Evolutionary conservation across 352 stramenopile species (phyloP).

Genomic region (Globisporangium viniferum): DNA sequence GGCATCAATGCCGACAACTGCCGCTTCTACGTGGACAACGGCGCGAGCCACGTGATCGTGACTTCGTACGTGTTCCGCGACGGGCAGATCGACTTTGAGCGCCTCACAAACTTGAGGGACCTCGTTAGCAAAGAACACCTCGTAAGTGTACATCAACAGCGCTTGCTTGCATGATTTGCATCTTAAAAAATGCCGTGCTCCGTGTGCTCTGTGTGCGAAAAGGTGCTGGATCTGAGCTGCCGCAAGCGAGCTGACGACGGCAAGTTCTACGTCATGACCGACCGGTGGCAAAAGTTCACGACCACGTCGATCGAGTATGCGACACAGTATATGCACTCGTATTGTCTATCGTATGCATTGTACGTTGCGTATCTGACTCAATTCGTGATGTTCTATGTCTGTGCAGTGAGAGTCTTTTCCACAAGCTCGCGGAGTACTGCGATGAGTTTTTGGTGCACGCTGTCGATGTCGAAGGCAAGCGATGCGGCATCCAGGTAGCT

Average conservation of each 20-base stretch:
- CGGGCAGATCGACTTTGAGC: constrained; percentile 87
- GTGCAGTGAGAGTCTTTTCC: constrained; percentile 78
- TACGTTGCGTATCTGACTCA: not conserved
- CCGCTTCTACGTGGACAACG: constrained; percentile 91
- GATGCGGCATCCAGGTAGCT: constrained; percentile 89
- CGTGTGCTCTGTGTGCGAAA: not conserved
- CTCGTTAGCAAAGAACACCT: constrained; percentile 79
- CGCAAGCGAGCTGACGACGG: constrained; percentile 82
- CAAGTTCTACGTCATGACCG: constrained; percentile 95
- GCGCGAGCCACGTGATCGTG: constrained; percentile 98
- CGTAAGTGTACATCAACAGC: constrained; percentile 19
- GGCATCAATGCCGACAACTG: constrained; percentile 94
- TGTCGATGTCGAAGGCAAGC: constrained; percentile 97
- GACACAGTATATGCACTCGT: not conserved
- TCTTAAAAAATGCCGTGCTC: not conserved
- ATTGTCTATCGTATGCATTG: not conserved
- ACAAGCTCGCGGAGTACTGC: constrained; percentile 90
- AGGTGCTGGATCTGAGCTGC: constrained; percentile 96
- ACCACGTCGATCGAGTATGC: constrained; percentile 85
- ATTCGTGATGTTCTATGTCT: not conserved
- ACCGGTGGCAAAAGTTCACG: constrained; percentile 97
- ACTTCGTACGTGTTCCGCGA: constrained; percentile 96
- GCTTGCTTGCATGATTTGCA: not conserved
- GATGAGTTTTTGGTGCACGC: constrained; percentile 98
- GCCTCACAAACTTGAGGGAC: constrained; percentile 61